Evolutionary conservation across 306 rosid species (phyloP), one percentile per base, ranked within the genome.

Genomic region (Ammopiptanthus mongolicus): DNA sequence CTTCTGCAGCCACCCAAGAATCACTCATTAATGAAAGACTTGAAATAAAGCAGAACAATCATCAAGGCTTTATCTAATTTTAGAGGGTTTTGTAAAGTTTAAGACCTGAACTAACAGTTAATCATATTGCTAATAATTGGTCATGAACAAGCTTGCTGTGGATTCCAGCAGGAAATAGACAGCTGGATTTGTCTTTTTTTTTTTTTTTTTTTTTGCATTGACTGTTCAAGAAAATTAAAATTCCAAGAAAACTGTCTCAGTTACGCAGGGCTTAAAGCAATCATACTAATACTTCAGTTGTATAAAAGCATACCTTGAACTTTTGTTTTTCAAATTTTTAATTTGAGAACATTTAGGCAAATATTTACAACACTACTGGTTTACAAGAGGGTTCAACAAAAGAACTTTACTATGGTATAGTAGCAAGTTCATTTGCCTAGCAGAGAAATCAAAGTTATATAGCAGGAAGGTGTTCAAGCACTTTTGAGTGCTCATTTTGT

Each of bases 101-200:
- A 48, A 59, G 57, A 28, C 36, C 10, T 66, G 65, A 13, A 31
- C 10, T 4, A 8, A 29, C 17, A 23, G 59, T 5, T 2, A 37
- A 78, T 29, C 63, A 71, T 63, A 19, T 50, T 71, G 60, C 36
- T 65, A 31, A 44, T 56, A 21, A 64, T 62, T 71, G 50, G 36
- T 60, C 51, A n/a, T 11, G 56, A 47, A 42, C 69, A 48, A n/a
- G 63, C 23, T 58, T 46, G 47, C 33, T 34, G 56, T 69, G 52
- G 44, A 69, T 50, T 69, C 15, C 58, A 15, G 25, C 48, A 37
- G n/a, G 17, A 60, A 33, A 46, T 33, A 19, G 53, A 29, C 28
- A 77, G 52, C 41, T 58, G 52, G 29, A 29, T 11, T 10, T 66
- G 2, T 8, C 10, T 48, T 5, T 4, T 0, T 21, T 55, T 11